Base-by-base conservation (phyloP, 345 rosid species). In the Streptanthus diversifolius region DNA sequence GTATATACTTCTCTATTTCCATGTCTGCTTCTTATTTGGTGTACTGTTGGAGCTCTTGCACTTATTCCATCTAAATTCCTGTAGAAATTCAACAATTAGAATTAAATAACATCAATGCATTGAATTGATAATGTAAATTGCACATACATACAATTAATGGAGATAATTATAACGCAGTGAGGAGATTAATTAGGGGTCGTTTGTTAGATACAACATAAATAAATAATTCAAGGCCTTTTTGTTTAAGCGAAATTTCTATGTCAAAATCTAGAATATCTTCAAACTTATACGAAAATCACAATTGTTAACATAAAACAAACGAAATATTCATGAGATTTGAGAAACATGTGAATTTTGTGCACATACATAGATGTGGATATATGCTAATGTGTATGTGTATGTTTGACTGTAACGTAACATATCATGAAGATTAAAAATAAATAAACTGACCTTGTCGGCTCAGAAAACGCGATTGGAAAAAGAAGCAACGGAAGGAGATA, bases 1-100 rank as follows among this genome's bases (percentile, higher is more conserved):
- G 30, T 44, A 5, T 9, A 22, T 60, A 75, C 79, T 75, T 62
- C 79, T 52, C 51, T 32, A 47, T 40, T 17, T 32, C 79, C 74
- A 62, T 69, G 76, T 37, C 37, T 43, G 35, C 45, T 17, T 43
- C 24, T 56, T 6, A 33, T 61, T 9, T 76, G 61, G 35, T 70
- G 47, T 40, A 63, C 60, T 70, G 71, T 76, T 41, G 74, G 70
- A 44, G 41, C 48, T 75, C 64, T 45, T 66, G 72, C 33, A 14
- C 61, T 66, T 59, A 0, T 24, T 33, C 63, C 79, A 10, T 41
- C 3, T 32, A 59, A 56, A 40, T 53, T 63, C 11, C 75, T 76
- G 53, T 47, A 15, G 3, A 61, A 54, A 19, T 54, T 43, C 13
- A 45, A 39, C 44, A 74, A 39, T 36, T 37, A 37, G 17, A 40